Conservation (phyloP, 495 filamentous ascomycete species). For the Xylaria scruposa region DNA sequence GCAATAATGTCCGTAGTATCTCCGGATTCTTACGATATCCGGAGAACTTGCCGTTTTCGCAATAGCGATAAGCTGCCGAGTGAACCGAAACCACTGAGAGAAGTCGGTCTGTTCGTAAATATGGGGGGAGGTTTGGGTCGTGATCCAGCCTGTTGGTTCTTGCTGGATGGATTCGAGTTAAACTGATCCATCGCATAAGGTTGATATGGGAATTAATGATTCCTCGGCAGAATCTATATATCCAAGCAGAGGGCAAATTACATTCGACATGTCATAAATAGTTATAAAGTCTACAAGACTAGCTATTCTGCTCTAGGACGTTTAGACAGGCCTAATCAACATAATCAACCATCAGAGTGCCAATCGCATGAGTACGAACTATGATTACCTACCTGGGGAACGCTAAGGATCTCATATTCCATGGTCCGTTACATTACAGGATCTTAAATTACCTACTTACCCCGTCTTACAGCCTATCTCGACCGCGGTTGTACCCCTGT, state of each 20-base stretch:
- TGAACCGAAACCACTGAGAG: slow-evolving; percentile 4
- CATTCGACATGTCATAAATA: not conserved
- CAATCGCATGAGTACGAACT: slow-evolving; percentile 6
- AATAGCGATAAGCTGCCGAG: slow-evolving; percentile 8
- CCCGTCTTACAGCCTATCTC: slow-evolving; percentile 2
- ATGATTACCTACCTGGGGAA: not conserved
- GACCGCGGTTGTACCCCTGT: not conserved
- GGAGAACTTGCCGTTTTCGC: slow-evolving; percentile 10
- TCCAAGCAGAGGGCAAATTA: not conserved
- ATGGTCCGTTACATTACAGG: slow-evolving; percentile 12
- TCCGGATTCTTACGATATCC: not conserved
- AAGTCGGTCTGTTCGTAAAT: not conserved
- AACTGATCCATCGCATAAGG: not conserved
- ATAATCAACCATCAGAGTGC: not conserved
- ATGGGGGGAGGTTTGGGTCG: not conserved
- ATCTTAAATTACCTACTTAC: slow-evolving; percentile 11
- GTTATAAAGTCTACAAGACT: not conserved
- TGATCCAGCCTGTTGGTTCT: slow-evolving; percentile 3
- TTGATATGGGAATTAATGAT: not conserved
- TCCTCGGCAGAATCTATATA: not conserved
- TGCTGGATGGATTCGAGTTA: not conserved
- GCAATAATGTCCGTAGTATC: not conserved
- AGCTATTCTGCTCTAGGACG: not conserved
- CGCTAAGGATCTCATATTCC: not conserved
- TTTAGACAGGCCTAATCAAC: not conserved